phyloP scores from a whole-genome alignment of 352 stramenopile species.

The Pythium aquatile region DNA sequence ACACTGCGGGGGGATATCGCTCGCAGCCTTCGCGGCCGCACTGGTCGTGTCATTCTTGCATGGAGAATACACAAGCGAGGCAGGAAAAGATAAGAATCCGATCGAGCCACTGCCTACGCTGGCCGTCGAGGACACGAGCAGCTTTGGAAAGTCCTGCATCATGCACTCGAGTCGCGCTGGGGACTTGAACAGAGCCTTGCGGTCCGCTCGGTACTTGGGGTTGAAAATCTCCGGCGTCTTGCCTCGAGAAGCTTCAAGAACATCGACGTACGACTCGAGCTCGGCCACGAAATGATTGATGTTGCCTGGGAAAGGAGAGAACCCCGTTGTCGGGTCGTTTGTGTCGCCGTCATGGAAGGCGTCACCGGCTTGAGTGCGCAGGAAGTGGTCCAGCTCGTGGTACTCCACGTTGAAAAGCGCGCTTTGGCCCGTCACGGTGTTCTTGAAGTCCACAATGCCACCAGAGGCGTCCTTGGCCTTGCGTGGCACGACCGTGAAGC shows the following conservation, averaged over 20 bases:
- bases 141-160: conserved; percentile 78
- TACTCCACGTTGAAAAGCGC: conserved; percentile 76
- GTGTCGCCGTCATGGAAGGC: conserved; percentile 58
- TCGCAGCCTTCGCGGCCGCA: conserved; percentile 44
- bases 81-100: conserved; percentile 54
- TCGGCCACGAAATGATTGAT: conserved; percentile 71
- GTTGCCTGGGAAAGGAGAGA: conserved; percentile 67
- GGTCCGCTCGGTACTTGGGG: conserved; percentile 46
- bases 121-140: conserved; percentile 39
- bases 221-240: conserved; percentile 76
- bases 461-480: conserved; percentile 92
- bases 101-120: conserved; percentile 23
- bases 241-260: conserved; percentile 47
- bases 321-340: conserved; percentile 53
- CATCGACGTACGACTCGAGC: conserved; percentile 45
- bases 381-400: conserved; percentile 68
- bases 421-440: conserved; percentile 21
- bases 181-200: conserved; percentile 51
- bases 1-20: conserved; percentile 63
- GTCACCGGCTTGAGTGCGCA: conserved; percentile 40
- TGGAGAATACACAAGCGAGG: conserved; percentile 64
- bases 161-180: conserved; percentile 73
- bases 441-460: conserved; percentile 55
- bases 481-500: conserved; percentile 91
- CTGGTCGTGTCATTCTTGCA: conserved; percentile 71